These are phyloP conservation scores for slime mould (Dictyostelium discoideum) DNA, from an alignment of 78 protist genomes.

Conservation along the genomic window DNA sequence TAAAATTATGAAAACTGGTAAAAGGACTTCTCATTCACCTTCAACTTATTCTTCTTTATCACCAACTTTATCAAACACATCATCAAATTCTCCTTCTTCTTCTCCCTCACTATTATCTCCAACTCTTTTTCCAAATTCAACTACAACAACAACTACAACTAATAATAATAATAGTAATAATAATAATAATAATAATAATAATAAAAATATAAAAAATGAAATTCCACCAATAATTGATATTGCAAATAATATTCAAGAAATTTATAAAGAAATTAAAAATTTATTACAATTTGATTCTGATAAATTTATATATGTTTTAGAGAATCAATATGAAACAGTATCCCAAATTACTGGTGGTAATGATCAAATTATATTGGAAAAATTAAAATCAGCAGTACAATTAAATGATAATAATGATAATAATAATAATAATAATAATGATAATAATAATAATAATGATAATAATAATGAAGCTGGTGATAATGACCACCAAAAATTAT, in stretches of 20 bases:
- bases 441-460: too few species aligned
- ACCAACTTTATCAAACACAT: neutral
- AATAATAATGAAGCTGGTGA: neutral
- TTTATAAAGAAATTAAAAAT: neutral
- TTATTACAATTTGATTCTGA: neutral
- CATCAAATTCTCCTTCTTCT: neutral
- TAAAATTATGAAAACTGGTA: slow-evolving; percentile 30
- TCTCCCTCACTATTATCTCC: neutral
- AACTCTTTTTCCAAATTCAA: neutral
- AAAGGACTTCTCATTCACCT: neutral
- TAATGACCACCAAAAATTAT: neutral
- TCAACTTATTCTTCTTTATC: neutral
- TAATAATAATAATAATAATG: too few species aligned
- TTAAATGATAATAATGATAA: too few species aligned
- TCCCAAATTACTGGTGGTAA: neutral
- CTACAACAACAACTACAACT: neutral
- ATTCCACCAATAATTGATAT: neutral
- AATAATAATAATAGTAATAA: too few species aligned
- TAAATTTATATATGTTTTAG: neutral
- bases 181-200: too few species aligned
- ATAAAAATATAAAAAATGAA: neutral
- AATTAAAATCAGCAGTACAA: neutral
- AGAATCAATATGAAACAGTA: neutral
- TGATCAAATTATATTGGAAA: slow-evolving; percentile 8
- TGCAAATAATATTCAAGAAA: neutral